phyloP scores from a whole-genome alignment of 768 basidiomycete species.

The Pulveroboletus sp. region DNA sequence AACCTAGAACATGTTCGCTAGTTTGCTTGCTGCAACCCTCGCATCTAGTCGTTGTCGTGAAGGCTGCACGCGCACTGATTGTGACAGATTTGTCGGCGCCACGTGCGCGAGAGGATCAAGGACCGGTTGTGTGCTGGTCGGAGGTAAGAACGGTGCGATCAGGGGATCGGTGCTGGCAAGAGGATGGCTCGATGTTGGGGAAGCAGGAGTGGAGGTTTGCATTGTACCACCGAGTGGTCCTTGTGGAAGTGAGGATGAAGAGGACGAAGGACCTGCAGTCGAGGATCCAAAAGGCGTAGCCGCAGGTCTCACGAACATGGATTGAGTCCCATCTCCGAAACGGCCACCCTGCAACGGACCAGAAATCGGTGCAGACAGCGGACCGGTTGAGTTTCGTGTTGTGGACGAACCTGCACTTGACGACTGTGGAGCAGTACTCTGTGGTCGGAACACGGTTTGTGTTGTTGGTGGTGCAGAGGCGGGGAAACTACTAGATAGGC shows the following conservation, averaged over 20 bases:
- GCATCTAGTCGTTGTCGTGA: conserved; percentile 76
- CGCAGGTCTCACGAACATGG: conserved; percentile 66
- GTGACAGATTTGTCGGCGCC: conserved; percentile 61
- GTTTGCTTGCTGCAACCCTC: conserved; percentile 80
- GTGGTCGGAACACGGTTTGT: conserved; percentile 26
- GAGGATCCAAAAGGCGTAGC: conserved; percentile 36
- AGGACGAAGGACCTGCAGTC: conserved; percentile 34
- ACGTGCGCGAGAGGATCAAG: conserved; percentile 65
- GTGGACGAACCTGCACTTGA: conserved; percentile 56
- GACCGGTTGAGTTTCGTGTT: conserved; percentile 12
- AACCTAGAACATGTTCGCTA: conserved; percentile 82
- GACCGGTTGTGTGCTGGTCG: conserved; percentile 25
- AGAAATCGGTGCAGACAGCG: conserved; percentile 31
- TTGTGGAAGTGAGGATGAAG: conserved; percentile 29
- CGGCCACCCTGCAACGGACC: conserved; percentile 60
- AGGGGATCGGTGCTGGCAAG: conserved; percentile 18
- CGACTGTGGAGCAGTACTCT: conserved; percentile 40
- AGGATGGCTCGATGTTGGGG: conserved; percentile 12
- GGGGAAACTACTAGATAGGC: conserved; percentile 19
- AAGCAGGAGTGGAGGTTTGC: conserved; percentile 6
- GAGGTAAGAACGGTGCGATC: conserved; percentile 3
- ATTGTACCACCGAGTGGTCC: conserved; percentile 13
- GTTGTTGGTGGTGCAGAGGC: conserved; percentile 13
- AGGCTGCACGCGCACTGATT: conserved; percentile 69
- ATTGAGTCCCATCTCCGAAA: conserved; percentile 71